A percentile compares a stretch with the other conserved stretches of the same genome.
phyloP scores from a whole-genome alignment of 768 basidiomycete genomes.

The Kwoniella botswanensis region DNA sequence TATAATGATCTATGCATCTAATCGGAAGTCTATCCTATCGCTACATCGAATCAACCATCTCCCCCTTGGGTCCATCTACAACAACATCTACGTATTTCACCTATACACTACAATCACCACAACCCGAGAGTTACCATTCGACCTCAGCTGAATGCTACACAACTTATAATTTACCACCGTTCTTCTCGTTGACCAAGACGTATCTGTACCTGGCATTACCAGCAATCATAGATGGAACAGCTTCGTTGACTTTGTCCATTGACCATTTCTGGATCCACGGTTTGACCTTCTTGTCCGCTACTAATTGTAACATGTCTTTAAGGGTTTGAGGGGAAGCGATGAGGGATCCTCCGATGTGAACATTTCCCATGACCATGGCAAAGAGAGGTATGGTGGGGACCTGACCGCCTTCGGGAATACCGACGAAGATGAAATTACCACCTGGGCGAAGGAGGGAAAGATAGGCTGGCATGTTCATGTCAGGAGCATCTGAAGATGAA shows the following conservation, averaged over 20 bases:
- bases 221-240: constrained; percentile 44
- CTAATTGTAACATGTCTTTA: constrained; percentile 41
- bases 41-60: background rate
- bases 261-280: constrained; percentile 51
- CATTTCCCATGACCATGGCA: constrained; percentile 58
- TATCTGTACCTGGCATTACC: constrained; percentile 50
- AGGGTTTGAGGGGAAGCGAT: constrained; percentile 46
- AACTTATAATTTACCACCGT: constrained; percentile 42
- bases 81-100: background rate
- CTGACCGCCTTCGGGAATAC: constrained; percentile 55
- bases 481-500: constrained; percentile 44
- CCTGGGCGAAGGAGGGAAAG: constrained; percentile 47
- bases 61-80: background rate
- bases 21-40: background rate
- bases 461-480: constrained; percentile 51
- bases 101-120: background rate
- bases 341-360: constrained; percentile 43
- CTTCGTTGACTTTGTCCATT: constrained; percentile 49
- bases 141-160: background rate
- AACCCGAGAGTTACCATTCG: background rate
- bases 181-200: constrained; percentile 52
- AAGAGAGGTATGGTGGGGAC: constrained; percentile 58
- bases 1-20: background rate
- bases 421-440: constrained; percentile 52
- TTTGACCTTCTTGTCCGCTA: constrained; percentile 47